phyloP scores from a whole-genome alignment of 108 stramenopile species.

The Fragilaria radians region DNA sequence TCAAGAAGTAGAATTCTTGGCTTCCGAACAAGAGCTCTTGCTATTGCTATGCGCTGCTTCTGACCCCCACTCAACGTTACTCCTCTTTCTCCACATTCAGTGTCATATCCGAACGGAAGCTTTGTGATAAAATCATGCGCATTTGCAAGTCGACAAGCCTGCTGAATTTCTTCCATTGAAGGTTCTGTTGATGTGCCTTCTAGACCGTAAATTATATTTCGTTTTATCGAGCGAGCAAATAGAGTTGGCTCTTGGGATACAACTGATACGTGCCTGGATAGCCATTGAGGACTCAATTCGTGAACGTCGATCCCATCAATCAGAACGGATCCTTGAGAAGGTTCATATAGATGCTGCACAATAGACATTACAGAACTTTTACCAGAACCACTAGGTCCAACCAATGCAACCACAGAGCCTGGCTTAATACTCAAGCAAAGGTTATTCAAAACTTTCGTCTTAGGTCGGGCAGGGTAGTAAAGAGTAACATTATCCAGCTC shows the following conservation, averaged over 20 bases:
- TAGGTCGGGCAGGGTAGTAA: constrained; percentile 58
- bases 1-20: constrained; percentile 48
- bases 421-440: constrained; percentile 38
- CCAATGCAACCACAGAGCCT: constrained; percentile 65
- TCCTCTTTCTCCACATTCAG: constrained; percentile 74
- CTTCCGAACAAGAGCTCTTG: constrained; percentile 68
- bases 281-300: constrained; percentile 35
- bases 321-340: constrained; percentile 31
- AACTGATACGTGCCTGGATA: constrained; percentile 41
- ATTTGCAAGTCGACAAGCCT: constrained; percentile 77
- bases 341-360: constrained; percentile 80
- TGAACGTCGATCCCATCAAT: constrained; percentile 39
- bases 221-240: constrained; percentile 70
- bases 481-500: constrained; percentile 36
- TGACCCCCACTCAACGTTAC: constrained; percentile 44
- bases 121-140: constrained; percentile 64
- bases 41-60: constrained; percentile 82
- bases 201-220: constrained; percentile 83
- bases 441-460: constrained; percentile 40
- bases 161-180: constrained; percentile 52
- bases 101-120: constrained; percentile 53
- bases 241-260: constrained; percentile 89
- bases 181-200: constrained; percentile 52
- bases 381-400: constrained; percentile 80
- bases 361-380: constrained; percentile 60